Percentiles rank a stretch among this genome's conserved stretches.
Evolutionary conservation across 176 grass and related monocot species (phyloP).

Genomic region (Musa troglodytarum): DNA sequence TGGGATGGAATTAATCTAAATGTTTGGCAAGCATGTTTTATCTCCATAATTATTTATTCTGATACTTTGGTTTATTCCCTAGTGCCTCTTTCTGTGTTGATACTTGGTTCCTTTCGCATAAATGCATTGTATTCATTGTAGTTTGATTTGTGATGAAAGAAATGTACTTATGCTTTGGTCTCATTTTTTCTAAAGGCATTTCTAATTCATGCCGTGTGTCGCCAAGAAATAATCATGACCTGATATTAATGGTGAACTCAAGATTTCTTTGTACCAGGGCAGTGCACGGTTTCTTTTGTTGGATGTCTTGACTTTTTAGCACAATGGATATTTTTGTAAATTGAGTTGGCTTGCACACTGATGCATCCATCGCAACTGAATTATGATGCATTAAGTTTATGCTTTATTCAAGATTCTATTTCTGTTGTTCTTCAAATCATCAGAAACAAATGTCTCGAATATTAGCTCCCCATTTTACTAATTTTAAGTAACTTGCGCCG

Average conservation of each 20-base stretch:
- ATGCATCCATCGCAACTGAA: neutral
- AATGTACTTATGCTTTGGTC: neutral
- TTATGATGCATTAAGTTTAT: neutral
- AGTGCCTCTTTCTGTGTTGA: neutral
- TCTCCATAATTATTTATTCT: too few species aligned
- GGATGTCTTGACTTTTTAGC: neutral
- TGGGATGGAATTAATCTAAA: too few species aligned
- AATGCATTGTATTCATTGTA: neutral
- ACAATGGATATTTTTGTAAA: neutral
- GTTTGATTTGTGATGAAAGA: neutral
- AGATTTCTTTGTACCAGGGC: too few species aligned
- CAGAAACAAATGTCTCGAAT: neutral
- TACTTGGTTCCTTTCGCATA: neutral
- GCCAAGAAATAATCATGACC: neutral
- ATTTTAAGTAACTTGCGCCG: too few species aligned
- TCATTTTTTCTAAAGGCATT: neutral
- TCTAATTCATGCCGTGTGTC: neutral
- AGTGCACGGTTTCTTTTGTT: too few species aligned
- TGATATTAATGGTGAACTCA: too few species aligned
- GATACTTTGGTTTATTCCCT: neutral
- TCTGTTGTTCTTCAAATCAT: neutral
- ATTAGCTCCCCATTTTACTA: neutral
- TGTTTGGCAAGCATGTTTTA: too few species aligned
- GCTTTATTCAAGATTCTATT: neutral
- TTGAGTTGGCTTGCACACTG: neutral